Evolutionary conservation across 306 rosid species (phyloP), one percentile per base, ranked within the genome.

Genomic region (Quercus gilva): DNA sequence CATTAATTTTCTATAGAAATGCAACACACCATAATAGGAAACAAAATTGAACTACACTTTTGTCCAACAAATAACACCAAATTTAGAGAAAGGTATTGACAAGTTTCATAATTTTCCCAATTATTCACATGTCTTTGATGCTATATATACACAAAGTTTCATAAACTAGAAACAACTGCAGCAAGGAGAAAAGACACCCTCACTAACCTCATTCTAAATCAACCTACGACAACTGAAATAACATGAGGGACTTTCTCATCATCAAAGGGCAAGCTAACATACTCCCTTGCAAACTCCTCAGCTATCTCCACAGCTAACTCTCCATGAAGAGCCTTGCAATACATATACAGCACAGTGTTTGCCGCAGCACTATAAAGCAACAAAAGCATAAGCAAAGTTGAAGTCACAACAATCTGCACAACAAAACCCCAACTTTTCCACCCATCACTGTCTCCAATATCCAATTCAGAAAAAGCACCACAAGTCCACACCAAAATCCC

Each of bases 221-320:
- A 82, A 61, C 74, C 77, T 56, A 76, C 56, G 14, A 77, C 85
- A 70, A 91, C 90, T 1, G 97, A 93, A 70, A 93, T 96, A 45
- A 91, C 63, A 75, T 84, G 96, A 53, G 97, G 96, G 19, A 93
- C 79, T 73, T 93, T 93, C 4, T 71, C 89, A 14, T 89, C 89
- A 77, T 89, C 94, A 71, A 89, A 91, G 17, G 96, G 96, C 81
- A 93, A 74, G 85, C 88, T 69, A 1, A 91, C 89, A 69, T 84
- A 87, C 31, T 84, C 89, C 20, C 61, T 45, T 0, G 84, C 82
- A 84, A 87, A 87, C 75, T 93, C 97, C 76, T 85, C 87, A 0
- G 85, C 97, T 51, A 85, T 84, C 29, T 87, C 90, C 60, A 28
- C 4, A 17, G 86, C 88, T 4, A 87, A 84, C 83, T 85, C 86